A percentile compares a stretch with the other conserved stretches of the same genome.
Conservation (phyloP, 1,284 basidiomycete genomes). For the Tilletia walkeri region DNA sequence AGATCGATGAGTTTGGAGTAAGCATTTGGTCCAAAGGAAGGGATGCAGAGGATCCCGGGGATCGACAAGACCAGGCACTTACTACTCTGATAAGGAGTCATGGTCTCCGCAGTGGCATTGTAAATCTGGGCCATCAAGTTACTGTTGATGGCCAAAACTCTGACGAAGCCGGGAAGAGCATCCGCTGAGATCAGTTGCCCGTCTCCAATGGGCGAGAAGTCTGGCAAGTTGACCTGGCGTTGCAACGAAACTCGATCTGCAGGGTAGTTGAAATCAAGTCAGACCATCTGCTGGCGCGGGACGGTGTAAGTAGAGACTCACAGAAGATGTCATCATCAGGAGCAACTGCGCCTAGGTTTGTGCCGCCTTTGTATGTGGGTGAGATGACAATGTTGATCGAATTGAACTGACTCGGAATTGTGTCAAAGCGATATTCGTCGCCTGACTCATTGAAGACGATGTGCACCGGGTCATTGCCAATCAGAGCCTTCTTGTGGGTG, state of each 20-base stretch:
- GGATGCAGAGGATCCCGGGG: neutral
- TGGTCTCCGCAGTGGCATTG: conserved; percentile 48
- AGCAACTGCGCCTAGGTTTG: conserved; percentile 44
- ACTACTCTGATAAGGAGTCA: conserved; percentile 50
- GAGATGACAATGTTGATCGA: conserved; percentile 92
- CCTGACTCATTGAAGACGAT: conserved; percentile 85
- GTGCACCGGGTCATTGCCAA: conserved; percentile 56
- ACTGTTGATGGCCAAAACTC: conserved; percentile 48
- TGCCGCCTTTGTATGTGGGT: conserved; percentile 44
- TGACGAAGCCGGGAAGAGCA: conserved; percentile 45
- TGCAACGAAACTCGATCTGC: conserved; percentile 51
- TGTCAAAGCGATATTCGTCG: conserved; percentile 76
- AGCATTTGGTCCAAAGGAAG: neutral
- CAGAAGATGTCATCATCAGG: conserved; percentile 49
- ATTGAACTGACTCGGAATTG: conserved; percentile 87
- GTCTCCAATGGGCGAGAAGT: conserved; percentile 51
- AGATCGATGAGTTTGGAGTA: neutral
- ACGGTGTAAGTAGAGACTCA: conserved; percentile 17
- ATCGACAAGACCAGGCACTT: conserved; percentile 5
- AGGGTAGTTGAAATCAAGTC: neutral
- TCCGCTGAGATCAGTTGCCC: conserved; percentile 48
- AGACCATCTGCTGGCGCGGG: neutral
- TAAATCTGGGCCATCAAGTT: conserved; percentile 53
- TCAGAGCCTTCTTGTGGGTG: conserved; percentile 49
- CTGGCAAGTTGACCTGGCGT: conserved; percentile 44